phyloP scores from a whole-genome alignment of 192 early-diverging fungal genomes.

The Backusella mclennaniae region DNA sequence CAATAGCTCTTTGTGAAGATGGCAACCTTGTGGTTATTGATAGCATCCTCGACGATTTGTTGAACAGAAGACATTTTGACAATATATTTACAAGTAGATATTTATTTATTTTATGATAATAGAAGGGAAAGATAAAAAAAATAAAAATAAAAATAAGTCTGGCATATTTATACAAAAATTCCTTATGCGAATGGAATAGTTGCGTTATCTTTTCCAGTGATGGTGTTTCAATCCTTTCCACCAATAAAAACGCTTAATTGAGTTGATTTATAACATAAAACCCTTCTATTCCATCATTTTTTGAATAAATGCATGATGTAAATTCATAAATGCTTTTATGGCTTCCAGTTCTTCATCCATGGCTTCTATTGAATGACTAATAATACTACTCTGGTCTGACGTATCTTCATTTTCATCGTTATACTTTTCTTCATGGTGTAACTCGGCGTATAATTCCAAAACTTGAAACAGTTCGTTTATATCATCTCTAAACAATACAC shows the following conservation, averaged over 20 bases:
- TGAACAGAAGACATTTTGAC: constrained; percentile 27
- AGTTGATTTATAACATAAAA: not conserved
- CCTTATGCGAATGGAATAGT: not conserved
- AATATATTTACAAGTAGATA: not conserved
- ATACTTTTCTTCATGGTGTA: not conserved
- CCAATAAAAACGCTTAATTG: not conserved
- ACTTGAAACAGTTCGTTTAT: constrained; percentile 15
- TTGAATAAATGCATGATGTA: constrained; percentile 17
- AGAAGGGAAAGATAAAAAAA: not conserved
- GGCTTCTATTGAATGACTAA: not conserved
- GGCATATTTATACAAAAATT: not conserved
- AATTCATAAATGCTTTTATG: constrained; percentile 25
- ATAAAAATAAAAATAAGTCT: not conserved
- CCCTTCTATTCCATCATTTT: not conserved
- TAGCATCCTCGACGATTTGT: constrained; percentile 41
- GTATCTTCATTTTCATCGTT: not conserved
- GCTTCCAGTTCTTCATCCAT: constrained; percentile 17
- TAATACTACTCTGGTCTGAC: not conserved
- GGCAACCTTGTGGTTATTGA: constrained; percentile 48
- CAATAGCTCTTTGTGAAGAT: constrained; percentile 82
- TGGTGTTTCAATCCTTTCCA: not conserved
- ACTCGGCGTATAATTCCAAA: not conserved
- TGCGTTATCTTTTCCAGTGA: not conserved
- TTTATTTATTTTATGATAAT: not conserved
- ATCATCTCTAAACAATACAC: constrained; percentile 30